phyloP scores from a whole-genome alignment of 257 asterid genomes.

The Solanum sparsipilum region DNA sequence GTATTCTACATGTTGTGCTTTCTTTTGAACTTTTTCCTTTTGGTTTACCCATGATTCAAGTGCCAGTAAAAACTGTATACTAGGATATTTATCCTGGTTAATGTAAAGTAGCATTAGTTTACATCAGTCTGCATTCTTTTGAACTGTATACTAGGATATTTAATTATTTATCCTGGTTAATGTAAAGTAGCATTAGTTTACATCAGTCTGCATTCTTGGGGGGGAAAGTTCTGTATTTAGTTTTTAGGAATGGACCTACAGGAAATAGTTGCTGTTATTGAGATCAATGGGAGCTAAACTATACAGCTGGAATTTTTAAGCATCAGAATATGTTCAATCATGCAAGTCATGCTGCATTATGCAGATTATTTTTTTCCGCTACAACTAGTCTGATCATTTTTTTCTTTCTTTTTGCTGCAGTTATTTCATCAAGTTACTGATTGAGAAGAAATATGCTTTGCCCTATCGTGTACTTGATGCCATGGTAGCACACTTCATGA shows the following conservation, averaged over 20 bases:
- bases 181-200: not conserved
- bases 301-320: not conserved
- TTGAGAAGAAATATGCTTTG: conserved; percentile 95
- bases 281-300: not conserved
- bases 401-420: conserved; percentile 27
- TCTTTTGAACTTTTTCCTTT: not conserved
- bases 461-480: conserved; percentile 97
- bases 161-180: not conserved
- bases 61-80: not conserved
- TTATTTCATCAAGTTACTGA: conserved; percentile 66
- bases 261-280: not conserved
- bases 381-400: not conserved
- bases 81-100: not conserved
- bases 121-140: not conserved
- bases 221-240: not conserved
- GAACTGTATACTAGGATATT: not conserved
- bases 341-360: not conserved
- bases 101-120: not conserved
- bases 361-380: not conserved
- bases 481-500: conserved; percentile 84
- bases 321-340: not conserved
- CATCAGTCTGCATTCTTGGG: not conserved
- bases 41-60: not conserved
- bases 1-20: conserved; percentile 17
- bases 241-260: not conserved